Evolutionary conservation across 257 asterid species (phyloP), one percentile per base, ranked within the genome.

Genomic region (Paraleonurus japonicus): DNA sequence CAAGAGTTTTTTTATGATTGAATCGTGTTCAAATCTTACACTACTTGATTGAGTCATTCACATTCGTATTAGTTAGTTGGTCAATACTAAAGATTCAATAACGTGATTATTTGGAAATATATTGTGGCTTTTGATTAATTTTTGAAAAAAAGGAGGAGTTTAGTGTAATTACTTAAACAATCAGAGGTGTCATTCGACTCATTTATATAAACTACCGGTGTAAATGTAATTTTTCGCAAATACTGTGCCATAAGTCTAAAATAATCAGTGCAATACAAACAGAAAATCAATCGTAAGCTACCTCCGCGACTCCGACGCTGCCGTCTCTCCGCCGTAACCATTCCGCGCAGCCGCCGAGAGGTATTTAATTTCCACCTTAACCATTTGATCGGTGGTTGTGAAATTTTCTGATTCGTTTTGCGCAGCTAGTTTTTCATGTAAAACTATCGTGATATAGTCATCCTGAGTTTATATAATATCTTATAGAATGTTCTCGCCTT

Each of bases 161-260:
- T 10, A 24, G 2, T 58, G 67, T 58, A 39, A 37, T 57, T n/a
- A 37, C 19, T 1, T 15, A n/a, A 12, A 55, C 5, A 23, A 2
- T 9, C 4, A 1, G 20, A 17, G 47, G 47, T 5, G 19, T 20
- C 23, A 26, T 16, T 26, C 23, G 13, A 47, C 22, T 47, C 54
- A 20, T 19, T 19, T 20, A 13, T 61, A 28, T 8, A 30, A 17
- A 51, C 3, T 7, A 16, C 3, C 32, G 62, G 27, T 20, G 37
- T 32, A 61, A 71, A 28, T 61, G 69, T 0, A 71, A 72, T 61
- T 15, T 61, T 20, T 20, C 70, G 27, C 30, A 47, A 47, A 32
- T 45, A 20, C 12, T 48, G 55, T 30, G 28, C 33, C 51, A 45
- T 41, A 47, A n/a, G 1, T 26, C 70, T 55, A 67, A 48, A 67